phyloP scores from a whole-genome alignment of 345 rosid genomes.

The Corymbia maculata region DNA sequence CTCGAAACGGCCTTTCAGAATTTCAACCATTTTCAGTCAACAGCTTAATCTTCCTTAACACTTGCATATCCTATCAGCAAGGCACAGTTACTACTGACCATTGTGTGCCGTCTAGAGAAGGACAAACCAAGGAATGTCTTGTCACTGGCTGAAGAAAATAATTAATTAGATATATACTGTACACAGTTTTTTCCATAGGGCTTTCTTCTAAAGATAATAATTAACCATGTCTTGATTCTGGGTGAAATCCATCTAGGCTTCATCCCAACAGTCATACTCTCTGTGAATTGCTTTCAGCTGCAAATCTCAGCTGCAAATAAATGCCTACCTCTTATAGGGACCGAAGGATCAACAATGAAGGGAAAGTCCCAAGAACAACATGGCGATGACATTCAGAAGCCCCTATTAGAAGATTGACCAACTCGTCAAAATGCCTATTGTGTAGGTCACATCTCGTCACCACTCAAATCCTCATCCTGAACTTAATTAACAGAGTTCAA shows the following conservation, averaged over 20 bases:
- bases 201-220: neutral
- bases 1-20: neutral
- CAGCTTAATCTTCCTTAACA: neutral
- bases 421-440: neutral
- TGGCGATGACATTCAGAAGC: neutral
- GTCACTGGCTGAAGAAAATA: neutral
- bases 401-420: neutral
- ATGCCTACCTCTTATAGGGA: neutral
- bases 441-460: neutral
- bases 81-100: neutral
- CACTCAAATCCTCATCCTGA: neutral
- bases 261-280: neutral
- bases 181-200: neutral
- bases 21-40: neutral
- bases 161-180: neutral
- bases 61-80: neutral
- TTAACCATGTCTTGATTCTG: neutral
- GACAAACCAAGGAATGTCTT: neutral
- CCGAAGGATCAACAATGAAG: neutral
- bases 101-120: neutral
- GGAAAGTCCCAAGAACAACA: neutral
- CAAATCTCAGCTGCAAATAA: neutral
- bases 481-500: neutral
- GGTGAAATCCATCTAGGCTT: neutral
- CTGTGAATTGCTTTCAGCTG: neutral